Evolutionary conservation across 805 yeast genomes (phyloP).

Genomic region (Candida patagonica): DNA sequence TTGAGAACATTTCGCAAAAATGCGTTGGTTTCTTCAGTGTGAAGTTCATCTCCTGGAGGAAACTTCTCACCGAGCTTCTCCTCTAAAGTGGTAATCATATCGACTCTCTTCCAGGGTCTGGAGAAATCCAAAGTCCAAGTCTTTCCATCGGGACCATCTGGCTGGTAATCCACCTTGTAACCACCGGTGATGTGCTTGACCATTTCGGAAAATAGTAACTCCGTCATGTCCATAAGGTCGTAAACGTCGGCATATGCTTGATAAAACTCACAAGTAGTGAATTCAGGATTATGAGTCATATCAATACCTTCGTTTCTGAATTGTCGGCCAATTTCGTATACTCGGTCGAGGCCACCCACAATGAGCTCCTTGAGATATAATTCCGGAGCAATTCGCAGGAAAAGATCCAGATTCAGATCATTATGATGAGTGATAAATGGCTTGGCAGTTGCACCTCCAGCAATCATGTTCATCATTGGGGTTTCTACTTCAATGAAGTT

Average conservation of each 20-base stretch:
- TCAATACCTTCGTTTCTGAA: slow-evolving; percentile 98
- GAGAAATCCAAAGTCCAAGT: slow-evolving; percentile 75
- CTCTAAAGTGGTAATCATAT: slow-evolving; percentile 95
- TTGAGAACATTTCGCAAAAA: slow-evolving; percentile 74
- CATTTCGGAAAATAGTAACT: slow-evolving; percentile 89
- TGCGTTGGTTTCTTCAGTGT: slow-evolving; percentile 85
- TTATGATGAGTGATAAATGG: slow-evolving; percentile 97
- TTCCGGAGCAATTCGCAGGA: slow-evolving; percentile 98
- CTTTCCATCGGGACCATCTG: slow-evolving; percentile 79
- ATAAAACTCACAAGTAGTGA: slow-evolving; percentile 97
- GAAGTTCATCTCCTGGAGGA: slow-evolving; percentile 93
- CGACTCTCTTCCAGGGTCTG: slow-evolving; percentile 97
- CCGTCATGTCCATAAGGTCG: slow-evolving; percentile 87
- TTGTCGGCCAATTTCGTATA: slow-evolving; percentile 97
- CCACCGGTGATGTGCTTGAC: slow-evolving; percentile 90
- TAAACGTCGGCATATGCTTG: slow-evolving; percentile 96
- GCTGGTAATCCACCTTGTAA: slow-evolving; percentile 81
- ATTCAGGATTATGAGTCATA: slow-evolving; percentile 98
- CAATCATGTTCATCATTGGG: slow-evolving; percentile 97
- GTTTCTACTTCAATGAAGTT: slow-evolving; percentile 94
- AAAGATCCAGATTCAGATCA: slow-evolving; percentile 92
- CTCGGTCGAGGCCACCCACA: slow-evolving; percentile 97
- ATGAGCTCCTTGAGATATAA: slow-evolving; percentile 91
- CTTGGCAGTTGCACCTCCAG: slow-evolving; percentile 99
- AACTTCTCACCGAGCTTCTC: slow-evolving; percentile 75